Evolutionary conservation across 176 grass and related monocot genomes (phyloP).

Genomic region (Rhynchospora tenuis): DNA sequence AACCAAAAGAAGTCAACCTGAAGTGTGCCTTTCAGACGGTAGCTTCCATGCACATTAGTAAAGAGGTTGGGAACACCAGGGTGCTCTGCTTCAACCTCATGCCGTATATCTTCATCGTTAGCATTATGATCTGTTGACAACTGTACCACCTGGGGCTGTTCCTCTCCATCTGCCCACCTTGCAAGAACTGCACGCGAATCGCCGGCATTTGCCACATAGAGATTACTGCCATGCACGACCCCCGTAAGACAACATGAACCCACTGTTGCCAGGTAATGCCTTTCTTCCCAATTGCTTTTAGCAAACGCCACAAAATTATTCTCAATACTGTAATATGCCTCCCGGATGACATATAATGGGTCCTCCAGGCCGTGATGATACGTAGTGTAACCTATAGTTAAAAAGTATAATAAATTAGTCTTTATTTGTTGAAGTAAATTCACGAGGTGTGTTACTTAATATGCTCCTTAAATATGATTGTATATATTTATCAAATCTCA

Average conservation of each 20-base stretch:
- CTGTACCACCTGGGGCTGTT: neutral
- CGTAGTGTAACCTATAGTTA: constrained; percentile 7
- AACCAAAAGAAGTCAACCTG: constrained; percentile 10
- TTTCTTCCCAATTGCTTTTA: neutral
- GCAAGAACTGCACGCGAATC: constrained; percentile 45
- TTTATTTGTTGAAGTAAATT: neutral
- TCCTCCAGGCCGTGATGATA: constrained; percentile 1
- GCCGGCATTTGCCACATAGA: constrained; percentile 38
- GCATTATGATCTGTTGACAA: constrained; percentile 37
- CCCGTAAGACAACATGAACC: constrained; percentile 46
- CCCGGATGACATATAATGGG: no score
- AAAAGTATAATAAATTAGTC: no score
- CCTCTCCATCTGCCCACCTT: neutral
- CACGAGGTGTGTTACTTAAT: neutral
- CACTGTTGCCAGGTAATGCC: neutral
- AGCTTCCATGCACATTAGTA: neutral
- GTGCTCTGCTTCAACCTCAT: constrained; percentile 22
- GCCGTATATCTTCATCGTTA: neutral
- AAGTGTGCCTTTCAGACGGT: constrained; percentile 34
- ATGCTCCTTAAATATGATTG: neutral
- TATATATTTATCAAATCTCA: neutral
- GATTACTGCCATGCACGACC: constrained; percentile 17
- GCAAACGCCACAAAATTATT: constrained; percentile 24
- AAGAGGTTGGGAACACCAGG: constrained; percentile 24
- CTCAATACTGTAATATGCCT: constrained; percentile 35